Conservation (phyloP, 352 stramenopile genomes). For the Pythium chondricola region DNA sequence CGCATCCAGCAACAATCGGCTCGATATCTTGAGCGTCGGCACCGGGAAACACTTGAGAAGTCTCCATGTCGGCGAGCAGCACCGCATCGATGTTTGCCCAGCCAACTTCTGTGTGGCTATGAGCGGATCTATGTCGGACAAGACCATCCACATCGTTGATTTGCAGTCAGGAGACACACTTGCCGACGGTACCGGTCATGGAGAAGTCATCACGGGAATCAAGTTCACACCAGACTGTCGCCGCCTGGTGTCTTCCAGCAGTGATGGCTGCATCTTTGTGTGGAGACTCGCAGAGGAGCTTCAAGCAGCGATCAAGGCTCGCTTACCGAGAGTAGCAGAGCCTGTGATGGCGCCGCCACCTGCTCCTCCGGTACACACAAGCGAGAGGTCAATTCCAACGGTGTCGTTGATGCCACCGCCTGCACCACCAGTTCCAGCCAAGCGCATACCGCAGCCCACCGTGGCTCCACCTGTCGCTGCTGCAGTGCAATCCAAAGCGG, state of each 20-base stretch:
- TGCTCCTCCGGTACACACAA: conserved; percentile 19
- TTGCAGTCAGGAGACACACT: conserved; percentile 70
- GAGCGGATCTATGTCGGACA: conserved; percentile 76
- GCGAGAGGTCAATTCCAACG: no score
- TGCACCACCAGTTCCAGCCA: conserved; percentile 16
- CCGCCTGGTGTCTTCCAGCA: conserved; percentile 74
- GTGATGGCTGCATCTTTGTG: conserved; percentile 85
- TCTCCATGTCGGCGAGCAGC: conserved; percentile 68
- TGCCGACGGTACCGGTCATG: conserved; percentile 74
- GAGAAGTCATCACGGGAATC: conserved; percentile 75
- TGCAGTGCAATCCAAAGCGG: neutral
- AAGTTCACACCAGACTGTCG: conserved; percentile 85
- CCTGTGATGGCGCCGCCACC: conserved; percentile 15
- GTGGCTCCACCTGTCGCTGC: neutral
- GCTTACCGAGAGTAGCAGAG: conserved; percentile 36
- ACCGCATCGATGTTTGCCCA: conserved; percentile 59
- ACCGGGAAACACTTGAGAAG: conserved; percentile 54
- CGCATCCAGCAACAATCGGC: conserved; percentile 68
- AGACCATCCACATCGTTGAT: conserved; percentile 83
- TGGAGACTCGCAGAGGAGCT: conserved; percentile 80
- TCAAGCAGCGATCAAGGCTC: conserved; percentile 56
- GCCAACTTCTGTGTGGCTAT: conserved; percentile 70
- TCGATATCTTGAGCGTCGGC: conserved; percentile 65
- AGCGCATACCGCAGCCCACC: neutral
- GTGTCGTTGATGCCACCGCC: conserved; percentile 19